Percentiles rank a stretch among this genome's conserved stretches.
phyloP scores from a whole-genome alignment of 2,329 filamentous ascomycete genomes.

The Tolypocladium sp. region DNA sequence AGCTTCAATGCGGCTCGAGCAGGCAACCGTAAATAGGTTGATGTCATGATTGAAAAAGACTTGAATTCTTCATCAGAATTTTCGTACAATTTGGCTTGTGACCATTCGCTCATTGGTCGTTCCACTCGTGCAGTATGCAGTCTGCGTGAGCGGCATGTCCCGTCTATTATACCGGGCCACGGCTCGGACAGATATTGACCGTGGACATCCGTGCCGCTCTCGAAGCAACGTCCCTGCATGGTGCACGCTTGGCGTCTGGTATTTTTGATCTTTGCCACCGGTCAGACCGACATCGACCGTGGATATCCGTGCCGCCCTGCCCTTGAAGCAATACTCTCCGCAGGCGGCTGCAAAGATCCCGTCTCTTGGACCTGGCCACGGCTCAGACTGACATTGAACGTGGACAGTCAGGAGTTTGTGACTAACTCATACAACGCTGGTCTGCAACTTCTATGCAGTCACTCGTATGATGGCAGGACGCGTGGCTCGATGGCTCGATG shows the following conservation, averaged over 20 bases:
- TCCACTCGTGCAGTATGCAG: neutral
- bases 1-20: neutral
- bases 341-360: neutral
- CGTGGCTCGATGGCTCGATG: neutral
- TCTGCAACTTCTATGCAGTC: neutral
- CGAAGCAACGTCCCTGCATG: neutral
- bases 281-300: neutral
- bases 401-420: neutral
- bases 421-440: neutral
- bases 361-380: neutral
- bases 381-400: neutral
- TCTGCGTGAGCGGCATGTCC: neutral
- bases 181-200: neutral
- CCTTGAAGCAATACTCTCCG: neutral
- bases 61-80: neutral
- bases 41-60: slow-evolving; percentile 2
- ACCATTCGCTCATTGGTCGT: neutral
- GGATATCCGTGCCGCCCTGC: neutral
- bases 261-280: neutral
- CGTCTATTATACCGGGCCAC: neutral
- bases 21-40: slow-evolving; percentile 5
- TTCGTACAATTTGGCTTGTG: neutral
- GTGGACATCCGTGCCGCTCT: neutral
- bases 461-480: neutral
- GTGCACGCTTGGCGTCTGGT: neutral